Percentiles rank a stretch among this genome's conserved stretches.
phyloP scores from a whole-genome alignment of 768 basidiomycete species.

The Kwoniella bestiolae region DNA sequence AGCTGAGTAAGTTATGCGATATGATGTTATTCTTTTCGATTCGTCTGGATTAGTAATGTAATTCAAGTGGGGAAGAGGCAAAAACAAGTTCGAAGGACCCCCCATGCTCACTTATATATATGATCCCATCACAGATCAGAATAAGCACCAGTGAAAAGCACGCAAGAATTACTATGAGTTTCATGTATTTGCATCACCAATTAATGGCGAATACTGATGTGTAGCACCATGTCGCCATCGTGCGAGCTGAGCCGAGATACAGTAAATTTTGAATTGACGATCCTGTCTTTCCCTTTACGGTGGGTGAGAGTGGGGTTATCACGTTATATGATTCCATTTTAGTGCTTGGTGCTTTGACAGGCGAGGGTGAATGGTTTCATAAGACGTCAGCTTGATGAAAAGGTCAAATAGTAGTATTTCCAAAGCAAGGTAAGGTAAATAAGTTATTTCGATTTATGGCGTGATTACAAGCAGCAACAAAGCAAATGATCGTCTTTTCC shows the following conservation, averaged over 20 bases:
- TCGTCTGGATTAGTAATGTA: background rate
- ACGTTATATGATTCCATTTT: background rate
- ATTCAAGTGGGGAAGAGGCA: background rate
- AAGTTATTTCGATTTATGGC: background rate
- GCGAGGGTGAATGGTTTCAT: background rate
- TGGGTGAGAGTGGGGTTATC: background rate
- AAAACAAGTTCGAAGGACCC: background rate
- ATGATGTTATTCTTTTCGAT: no score
- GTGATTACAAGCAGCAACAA: background rate
- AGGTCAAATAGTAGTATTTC: background rate
- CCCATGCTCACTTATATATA: background rate
- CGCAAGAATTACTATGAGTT: background rate
- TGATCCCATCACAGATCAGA: background rate
- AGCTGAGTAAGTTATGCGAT: no score
- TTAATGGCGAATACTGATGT: no score
- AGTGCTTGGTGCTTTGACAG: background rate
- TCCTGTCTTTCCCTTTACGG: background rate
- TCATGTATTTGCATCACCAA: background rate
- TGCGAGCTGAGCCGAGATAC: background rate
- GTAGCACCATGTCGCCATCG: no score
- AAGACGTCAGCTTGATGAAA: background rate
- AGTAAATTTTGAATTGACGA: background rate
- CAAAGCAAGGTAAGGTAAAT: background rate
- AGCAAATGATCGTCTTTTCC: no score
- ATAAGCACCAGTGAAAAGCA: no score